A percentile compares a stretch with the other conserved stretches of the same genome.
Conservation (phyloP, 208 protist genomes). For the Endotrypanum monterogeii region DNA sequence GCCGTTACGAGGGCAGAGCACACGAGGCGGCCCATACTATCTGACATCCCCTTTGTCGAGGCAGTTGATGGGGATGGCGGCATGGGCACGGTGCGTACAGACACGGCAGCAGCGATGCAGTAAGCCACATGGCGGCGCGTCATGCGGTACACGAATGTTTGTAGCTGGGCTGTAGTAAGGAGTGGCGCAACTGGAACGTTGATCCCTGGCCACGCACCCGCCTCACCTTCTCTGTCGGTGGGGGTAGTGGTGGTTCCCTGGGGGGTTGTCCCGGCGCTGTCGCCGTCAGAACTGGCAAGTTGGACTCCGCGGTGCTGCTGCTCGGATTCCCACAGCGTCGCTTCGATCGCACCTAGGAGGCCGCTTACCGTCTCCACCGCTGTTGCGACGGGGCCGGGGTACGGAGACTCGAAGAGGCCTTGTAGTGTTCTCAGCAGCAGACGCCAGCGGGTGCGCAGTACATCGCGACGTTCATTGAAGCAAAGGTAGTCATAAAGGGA, state of each 20-base stretch:
- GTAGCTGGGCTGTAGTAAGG: conserved; percentile 44
- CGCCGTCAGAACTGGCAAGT: not conserved
- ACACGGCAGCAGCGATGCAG: conserved; percentile 32
- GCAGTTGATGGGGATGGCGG: conserved; percentile 2
- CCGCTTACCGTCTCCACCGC: conserved; percentile 53
- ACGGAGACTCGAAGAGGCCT: conserved; percentile 41
- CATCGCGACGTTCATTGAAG: conserved; percentile 29
- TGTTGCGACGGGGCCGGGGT: conserved; percentile 50
- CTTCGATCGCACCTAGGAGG: conserved; percentile 47
- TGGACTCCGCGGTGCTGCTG: conserved; percentile 3
- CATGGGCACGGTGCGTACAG: conserved; percentile 13
- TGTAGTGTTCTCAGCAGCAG: conserved; percentile 44
- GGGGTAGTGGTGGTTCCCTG: not conserved
- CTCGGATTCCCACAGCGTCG: conserved; percentile 24
- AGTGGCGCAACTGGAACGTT: conserved; percentile 30
- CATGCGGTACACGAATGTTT: conserved; percentile 37
- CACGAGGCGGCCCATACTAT: conserved; percentile 7
- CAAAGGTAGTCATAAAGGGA: conserved; percentile 36
- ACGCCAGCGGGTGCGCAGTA: conserved; percentile 49
- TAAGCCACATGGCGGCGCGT: conserved; percentile 56
- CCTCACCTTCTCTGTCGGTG: not conserved
- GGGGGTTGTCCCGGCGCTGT: not conserved
- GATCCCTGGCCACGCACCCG: conserved; percentile 18
- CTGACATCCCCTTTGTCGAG: not conserved
- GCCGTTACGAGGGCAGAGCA: conserved; percentile 20